phyloP scores from a whole-genome alignment of 208 protist genomes.

The Leishmania tropica region DNA sequence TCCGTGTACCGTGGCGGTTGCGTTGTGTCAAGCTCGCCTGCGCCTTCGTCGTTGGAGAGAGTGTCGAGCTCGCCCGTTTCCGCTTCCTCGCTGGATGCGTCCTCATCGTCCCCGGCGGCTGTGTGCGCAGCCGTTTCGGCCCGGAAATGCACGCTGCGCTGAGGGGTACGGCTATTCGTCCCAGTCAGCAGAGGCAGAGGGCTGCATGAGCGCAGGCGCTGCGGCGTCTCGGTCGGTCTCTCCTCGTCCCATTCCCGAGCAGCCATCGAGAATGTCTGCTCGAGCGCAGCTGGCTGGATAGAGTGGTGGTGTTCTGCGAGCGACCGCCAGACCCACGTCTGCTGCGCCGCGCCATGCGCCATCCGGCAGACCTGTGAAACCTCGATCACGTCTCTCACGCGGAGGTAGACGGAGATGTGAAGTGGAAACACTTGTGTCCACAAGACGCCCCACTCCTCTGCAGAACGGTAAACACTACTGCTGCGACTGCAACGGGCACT shows the following conservation, averaged over 20 bases:
- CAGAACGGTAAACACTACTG: neutral
- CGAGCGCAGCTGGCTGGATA: conserved; percentile 15
- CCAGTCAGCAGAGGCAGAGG: neutral
- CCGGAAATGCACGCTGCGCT: neutral
- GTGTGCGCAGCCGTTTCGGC: neutral
- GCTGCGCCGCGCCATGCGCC: conserved; percentile 3
- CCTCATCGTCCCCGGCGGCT: neutral
- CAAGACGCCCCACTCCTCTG: conserved; percentile 20
- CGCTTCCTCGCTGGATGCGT: neutral
- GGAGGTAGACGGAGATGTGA: conserved; percentile 33
- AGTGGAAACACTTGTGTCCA: conserved; percentile 39
- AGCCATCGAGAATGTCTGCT: conserved; percentile 9
- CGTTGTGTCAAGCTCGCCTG: neutral
- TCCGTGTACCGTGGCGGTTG: neutral
- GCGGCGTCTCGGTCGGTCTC: neutral
- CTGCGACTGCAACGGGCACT: neutral
- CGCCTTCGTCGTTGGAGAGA: neutral
- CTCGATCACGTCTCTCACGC: conserved; percentile 27
- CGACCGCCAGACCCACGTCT: conserved; percentile 44
- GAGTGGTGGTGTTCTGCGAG: conserved; percentile 22
- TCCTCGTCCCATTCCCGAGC: conserved; percentile 18
- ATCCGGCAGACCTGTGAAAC: conserved; percentile 27
- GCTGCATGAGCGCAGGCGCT: neutral
- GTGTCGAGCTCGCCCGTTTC: neutral
- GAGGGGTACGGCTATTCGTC: neutral